These are phyloP conservation scores for Cucurbita pepo DNA, from an alignment of 306 rosid genomes.

Conservation along the genomic window DNA sequence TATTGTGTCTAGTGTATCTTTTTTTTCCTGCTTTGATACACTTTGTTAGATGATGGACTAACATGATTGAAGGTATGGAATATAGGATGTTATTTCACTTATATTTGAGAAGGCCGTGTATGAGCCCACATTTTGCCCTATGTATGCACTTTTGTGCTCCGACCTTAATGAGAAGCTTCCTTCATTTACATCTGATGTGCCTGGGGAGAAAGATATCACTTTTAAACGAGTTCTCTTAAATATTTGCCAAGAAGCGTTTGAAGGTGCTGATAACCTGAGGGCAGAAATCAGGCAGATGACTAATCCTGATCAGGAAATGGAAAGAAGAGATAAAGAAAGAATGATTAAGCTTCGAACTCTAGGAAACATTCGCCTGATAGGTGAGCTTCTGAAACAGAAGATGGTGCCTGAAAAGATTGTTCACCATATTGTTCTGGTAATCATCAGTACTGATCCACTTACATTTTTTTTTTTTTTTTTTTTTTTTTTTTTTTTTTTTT, in stretches of 20 bases:
- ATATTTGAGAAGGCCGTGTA: slow-evolving; percentile 30
- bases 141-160: slow-evolving; percentile 28
- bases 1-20: background rate
- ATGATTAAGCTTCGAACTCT: slow-evolving; percentile 24
- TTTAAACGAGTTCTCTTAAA: slow-evolving; percentile 24
- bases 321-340: slow-evolving; percentile 24
- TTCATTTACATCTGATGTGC: slow-evolving; percentile 16
- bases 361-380: slow-evolving; percentile 32
- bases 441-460: background rate
- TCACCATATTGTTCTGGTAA: slow-evolving; percentile 32
- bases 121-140: slow-evolving; percentile 32
- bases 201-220: slow-evolving; percentile 21
- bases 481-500: too few relatives aligned
- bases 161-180: slow-evolving; percentile 29
- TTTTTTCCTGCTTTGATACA: background rate
- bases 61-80: background rate
- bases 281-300: slow-evolving; percentile 26
- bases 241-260: slow-evolving; percentile 30
- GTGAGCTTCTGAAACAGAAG: slow-evolving; percentile 27
- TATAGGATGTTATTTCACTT: slow-evolving; percentile 22
- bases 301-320: slow-evolving; percentile 24
- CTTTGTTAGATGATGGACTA: background rate
- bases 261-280: slow-evolving; percentile 22
- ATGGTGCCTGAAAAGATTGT: slow-evolving; percentile 32
- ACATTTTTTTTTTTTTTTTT: background rate